phyloP scores from a whole-genome alignment of 2,329 filamentous ascomycete species.

The Claviceps arundinis region DNA sequence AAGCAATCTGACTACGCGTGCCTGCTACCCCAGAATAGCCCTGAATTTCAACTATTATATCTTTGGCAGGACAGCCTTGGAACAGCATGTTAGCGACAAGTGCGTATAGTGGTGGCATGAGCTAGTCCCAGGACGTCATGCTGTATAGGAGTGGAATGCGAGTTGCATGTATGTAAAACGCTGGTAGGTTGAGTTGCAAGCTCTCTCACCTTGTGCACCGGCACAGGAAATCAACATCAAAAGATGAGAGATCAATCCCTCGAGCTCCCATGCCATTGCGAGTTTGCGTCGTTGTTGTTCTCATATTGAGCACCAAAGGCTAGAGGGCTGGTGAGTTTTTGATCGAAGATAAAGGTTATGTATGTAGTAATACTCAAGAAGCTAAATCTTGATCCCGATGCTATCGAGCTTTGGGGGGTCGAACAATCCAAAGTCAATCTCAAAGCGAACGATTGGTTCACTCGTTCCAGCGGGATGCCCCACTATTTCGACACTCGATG shows the following conservation, averaged over 20 bases:
- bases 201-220: constrained; percentile 23
- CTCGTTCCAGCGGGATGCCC: too few relatives aligned
- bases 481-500: too few relatives aligned
- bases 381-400: background rate
- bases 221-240: constrained; percentile 24
- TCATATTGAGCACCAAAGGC: constrained; percentile 14
- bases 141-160: background rate
- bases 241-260: constrained; percentile 23
- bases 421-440: too few relatives aligned
- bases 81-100: background rate
- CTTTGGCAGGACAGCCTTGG: constrained; percentile 19
- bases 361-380: background rate
- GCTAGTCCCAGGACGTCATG: background rate
- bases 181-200: too few relatives aligned
- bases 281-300: constrained; percentile 3
- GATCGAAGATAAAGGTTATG: constrained; percentile 2
- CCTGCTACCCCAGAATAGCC: constrained; percentile 12
- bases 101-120: background rate
- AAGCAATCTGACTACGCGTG: constrained; percentile 5
- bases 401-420: too few relatives aligned
- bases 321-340: background rate
- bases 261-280: constrained; percentile 25
- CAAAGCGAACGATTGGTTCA: too few relatives aligned
- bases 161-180: background rate
- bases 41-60: constrained; percentile 20